Evolutionary conservation across 1,284 basidiomycete species (phyloP), one percentile per base, ranked within the genome.

Genomic region (Melampsora abietis-canadensis): DNA sequence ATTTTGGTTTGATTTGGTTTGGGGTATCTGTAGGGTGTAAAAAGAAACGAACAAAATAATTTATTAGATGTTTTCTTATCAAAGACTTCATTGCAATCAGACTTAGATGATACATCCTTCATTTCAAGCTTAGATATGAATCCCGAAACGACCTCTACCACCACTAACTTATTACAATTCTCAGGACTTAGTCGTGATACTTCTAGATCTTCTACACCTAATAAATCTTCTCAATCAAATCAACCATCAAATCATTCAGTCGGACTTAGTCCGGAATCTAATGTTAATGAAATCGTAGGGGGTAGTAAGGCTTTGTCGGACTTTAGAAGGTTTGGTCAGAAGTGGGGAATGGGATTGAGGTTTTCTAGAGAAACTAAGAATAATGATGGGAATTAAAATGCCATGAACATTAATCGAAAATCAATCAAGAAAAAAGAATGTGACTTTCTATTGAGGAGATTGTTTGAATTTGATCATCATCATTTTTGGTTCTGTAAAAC

Each of bases 121-220:
- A 87, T 95, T 62, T 90, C 92, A 0, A 87, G 88, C 0, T 86
- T 97, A 47, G 94, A 98, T 81, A 98, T 98, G 94, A 93, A 97
- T 80, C 91, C 91, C 14, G 65, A 76, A 59, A 77, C 10, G 47
- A 37, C 6, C 70, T 75, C 2, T 76, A 74, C 46, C 21, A 76
- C 48, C 30, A 44, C 64, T 1, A 47, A 75, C 51, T 57, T 77
- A 24, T 73, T 75, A 59, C 78, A 77, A 14, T 79, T 76, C 48
- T 78, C 75, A 40, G 75, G 68, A 10, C 76, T 72, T 19, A 76
- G 74, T 60, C 77, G 76, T 65, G 79, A 76, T 68, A 54, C 76
- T 63, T 76, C 76, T 4, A 63, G 75, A 15, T 64, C 37, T 4
- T 48, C 75, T 4, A 75, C 76, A 40, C 77, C 64, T 64, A 76